Conservation (phyloP, 805 yeast species). For the Myxozyma kluyveri region DNA sequence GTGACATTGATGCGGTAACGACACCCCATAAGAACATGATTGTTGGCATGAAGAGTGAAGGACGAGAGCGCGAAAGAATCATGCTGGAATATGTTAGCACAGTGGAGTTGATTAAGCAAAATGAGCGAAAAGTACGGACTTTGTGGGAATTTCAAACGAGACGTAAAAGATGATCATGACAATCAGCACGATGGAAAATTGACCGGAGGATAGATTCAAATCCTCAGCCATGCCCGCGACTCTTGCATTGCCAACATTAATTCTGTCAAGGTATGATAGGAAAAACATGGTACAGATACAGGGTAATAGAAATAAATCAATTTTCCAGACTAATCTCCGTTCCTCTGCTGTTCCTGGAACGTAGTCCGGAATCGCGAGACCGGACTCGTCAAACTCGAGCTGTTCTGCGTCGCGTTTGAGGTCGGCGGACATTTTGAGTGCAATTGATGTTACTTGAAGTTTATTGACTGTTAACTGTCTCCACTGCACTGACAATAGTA, state of each 20-base stretch:
- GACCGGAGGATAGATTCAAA: conserved; percentile 42
- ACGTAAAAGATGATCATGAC: conserved; percentile 40
- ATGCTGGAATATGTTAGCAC: background rate
- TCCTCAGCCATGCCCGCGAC: conserved; percentile 46
- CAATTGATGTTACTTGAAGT: no score
- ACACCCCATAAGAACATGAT: conserved; percentile 50
- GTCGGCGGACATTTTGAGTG: background rate
- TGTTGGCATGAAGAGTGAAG: conserved; percentile 36
- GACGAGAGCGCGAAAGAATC: conserved; percentile 12
- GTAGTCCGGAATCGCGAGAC: conserved; percentile 7
- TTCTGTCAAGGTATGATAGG: conserved; percentile 35
- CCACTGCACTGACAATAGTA: no score
- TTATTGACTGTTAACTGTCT: no score
- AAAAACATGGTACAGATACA: conserved; percentile 45
- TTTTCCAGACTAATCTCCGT: conserved; percentile 36
- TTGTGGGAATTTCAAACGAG: conserved; percentile 43
- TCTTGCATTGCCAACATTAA: conserved; percentile 46
- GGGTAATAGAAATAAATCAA: conserved; percentile 48
- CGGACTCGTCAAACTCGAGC: conserved; percentile 1
- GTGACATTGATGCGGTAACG: conserved; percentile 55
- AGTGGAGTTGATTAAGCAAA: conserved; percentile 40
- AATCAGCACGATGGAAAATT: conserved; percentile 47
- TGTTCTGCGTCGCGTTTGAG: conserved; percentile 7
- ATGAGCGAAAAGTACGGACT: conserved; percentile 35
- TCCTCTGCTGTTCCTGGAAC: conserved; percentile 7